These are phyloP conservation scores for Balamuthia mandrillaris DNA, from an alignment of 208 protist genomes.

Conservation along the genomic window DNA sequence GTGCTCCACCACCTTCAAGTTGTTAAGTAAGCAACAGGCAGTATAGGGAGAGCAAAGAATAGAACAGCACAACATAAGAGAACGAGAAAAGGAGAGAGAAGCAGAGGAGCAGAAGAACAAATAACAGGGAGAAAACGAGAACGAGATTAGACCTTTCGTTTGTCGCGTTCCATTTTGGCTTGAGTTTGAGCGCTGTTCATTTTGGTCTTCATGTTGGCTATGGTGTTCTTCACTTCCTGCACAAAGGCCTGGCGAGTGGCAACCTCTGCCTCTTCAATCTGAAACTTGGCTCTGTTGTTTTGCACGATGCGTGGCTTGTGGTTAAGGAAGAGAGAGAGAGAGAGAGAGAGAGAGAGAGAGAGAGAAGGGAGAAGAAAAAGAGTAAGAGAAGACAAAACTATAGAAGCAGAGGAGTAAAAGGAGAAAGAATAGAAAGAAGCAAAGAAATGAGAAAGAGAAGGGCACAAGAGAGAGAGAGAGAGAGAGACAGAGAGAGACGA, in stretches of 20 bases:
- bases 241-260: background rate
- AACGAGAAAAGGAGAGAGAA: no score
- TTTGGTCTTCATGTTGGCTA: background rate
- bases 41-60: background rate
- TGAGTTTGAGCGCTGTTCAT: background rate
- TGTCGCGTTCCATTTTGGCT: constrained; percentile 12
- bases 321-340: background rate
- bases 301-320: background rate
- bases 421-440: no score
- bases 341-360: background rate
- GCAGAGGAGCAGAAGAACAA: background rate
- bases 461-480: no score
- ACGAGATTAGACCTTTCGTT: background rate
- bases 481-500: no score
- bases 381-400: no score
- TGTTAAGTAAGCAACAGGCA: background rate
- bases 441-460: no score
- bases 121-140: no score
- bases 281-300: constrained; percentile 18
- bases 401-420: no score
- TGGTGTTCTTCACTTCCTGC: background rate
- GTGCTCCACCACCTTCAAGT: background rate
- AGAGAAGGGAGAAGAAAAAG: background rate
- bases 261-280: background rate
- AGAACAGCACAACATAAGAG: background rate